Percentiles rank a stretch among this genome's conserved stretches.
These are phyloP conservation scores for Malassezia yamatoensis DNA, from an alignment of 1,284 basidiomycete species.

Conservation along the genomic window DNA sequence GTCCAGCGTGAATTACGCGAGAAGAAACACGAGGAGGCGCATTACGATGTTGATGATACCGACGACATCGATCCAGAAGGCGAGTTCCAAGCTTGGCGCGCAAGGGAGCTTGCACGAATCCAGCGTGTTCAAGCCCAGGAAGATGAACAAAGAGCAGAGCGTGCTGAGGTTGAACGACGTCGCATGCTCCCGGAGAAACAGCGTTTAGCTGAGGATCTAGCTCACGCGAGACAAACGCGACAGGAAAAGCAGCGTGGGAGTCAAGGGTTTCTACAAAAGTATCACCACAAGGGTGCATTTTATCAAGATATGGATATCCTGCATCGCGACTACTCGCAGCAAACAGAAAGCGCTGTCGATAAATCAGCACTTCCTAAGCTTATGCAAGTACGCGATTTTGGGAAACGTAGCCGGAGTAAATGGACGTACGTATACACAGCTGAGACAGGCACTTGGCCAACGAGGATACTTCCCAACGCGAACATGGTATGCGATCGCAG, in stretches of 20 bases:
- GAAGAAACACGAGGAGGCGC: slow-evolving; percentile 72
- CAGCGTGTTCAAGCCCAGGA: slow-evolving; percentile 81
- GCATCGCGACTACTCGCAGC: slow-evolving; percentile 75
- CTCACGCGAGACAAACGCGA: slow-evolving; percentile 66
- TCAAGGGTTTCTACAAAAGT: slow-evolving; percentile 90
- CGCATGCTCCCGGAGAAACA: slow-evolving; percentile 84
- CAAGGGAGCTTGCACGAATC: slow-evolving; percentile 80
- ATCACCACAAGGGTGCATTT: slow-evolving; percentile 98
- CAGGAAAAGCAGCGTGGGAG: slow-evolving; percentile 72
- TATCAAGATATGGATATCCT: slow-evolving; percentile 83
- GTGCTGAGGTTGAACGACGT: slow-evolving; percentile 77
- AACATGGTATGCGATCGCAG: slow-evolving; percentile 61
- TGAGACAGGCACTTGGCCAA: slow-evolving; percentile 62
- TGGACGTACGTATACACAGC: slow-evolving; percentile 56
- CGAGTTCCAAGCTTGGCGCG: slow-evolving; percentile 92
- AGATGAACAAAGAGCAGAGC: slow-evolving; percentile 64
- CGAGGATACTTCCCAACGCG: slow-evolving; percentile 72
- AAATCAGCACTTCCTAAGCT: slow-evolving; percentile 76
- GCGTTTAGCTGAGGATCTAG: slow-evolving; percentile 77
- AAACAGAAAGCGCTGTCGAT: slow-evolving; percentile 69
- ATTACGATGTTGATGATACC: slow-evolving; percentile 78
- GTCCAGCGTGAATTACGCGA: slow-evolving; percentile 72
- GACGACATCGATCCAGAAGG: slow-evolving; percentile 79
- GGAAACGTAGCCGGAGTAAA: slow-evolving; percentile 76
- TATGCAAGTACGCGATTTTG: slow-evolving; percentile 96